Conservation (phyloP, 805 yeast species). For the Saturnispora silvae region DNA sequence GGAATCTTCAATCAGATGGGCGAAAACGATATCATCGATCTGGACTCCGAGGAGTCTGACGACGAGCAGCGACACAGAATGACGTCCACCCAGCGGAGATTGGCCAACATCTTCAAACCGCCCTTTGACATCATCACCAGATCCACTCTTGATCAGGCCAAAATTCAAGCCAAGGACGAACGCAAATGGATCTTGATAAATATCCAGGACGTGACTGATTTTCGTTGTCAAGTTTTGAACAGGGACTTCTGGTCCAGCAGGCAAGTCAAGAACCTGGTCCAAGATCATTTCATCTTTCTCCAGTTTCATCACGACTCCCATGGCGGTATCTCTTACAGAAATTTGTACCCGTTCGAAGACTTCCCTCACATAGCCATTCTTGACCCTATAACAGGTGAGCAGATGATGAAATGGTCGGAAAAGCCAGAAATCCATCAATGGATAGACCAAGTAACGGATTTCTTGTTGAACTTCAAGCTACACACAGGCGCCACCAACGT, state of each 20-base stretch:
- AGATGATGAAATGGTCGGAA: conserved; percentile 66
- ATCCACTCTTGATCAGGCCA: conserved; percentile 64
- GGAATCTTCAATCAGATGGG: conserved; percentile 52
- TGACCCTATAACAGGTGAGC: conserved; percentile 94
- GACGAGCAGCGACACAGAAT: conserved; percentile 27
- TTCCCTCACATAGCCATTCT: conserved; percentile 86
- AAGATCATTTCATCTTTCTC: conserved; percentile 64
- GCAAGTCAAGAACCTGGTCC: conserved; percentile 52
- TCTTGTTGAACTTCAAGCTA: conserved; percentile 54
- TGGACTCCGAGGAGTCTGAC: conserved; percentile 28
- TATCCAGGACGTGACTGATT: conserved; percentile 77
- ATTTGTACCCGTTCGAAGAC: conserved; percentile 58
- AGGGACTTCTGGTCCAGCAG: conserved; percentile 85
- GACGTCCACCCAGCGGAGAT: conserved; percentile 45
- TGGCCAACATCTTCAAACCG: conserved; percentile 81
- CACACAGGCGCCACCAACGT: conserved; percentile 60
- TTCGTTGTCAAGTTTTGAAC: conserved; percentile 80
- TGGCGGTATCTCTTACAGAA: conserved; percentile 59
- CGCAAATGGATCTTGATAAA: conserved; percentile 81
- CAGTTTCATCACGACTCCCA: conserved; percentile 77
- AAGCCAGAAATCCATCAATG: conserved; percentile 54
- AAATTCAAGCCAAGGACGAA: conserved; percentile 46
- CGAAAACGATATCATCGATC: conserved; percentile 28
- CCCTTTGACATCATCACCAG: conserved; percentile 83
- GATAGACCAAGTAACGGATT: conserved; percentile 58